These are phyloP conservation scores for Periconia macrospinosa DNA, from an alignment of 2,329 filamentous ascomycete species.

Conservation along the genomic window DNA sequence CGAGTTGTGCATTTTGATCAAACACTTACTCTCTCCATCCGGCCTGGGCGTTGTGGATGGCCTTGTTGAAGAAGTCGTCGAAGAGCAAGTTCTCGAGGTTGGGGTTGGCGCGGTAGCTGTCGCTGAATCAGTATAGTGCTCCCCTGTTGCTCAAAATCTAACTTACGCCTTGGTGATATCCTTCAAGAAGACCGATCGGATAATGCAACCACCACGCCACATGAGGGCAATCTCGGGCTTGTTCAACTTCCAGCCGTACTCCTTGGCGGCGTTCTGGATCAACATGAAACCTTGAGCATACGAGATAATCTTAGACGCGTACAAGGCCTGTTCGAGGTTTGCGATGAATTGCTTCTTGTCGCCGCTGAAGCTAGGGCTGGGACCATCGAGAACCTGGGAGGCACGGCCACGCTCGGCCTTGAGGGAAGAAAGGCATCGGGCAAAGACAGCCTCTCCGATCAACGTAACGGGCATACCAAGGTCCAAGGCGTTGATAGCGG, in stretches of 20 bases:
- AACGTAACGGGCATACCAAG: slow-evolving; percentile 98
- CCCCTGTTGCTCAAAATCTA: not conserved
- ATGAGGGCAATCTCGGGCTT: slow-evolving; percentile 99
- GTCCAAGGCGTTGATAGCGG: slow-evolving; percentile 97
- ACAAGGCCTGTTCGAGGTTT: slow-evolving; percentile 97
- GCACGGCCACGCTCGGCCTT: slow-evolving; percentile 91
- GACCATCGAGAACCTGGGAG: slow-evolving; percentile 76
- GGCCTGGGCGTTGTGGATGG: slow-evolving; percentile 90
- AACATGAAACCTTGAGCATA: slow-evolving; percentile 99
- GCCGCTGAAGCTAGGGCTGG: slow-evolving; percentile 78
- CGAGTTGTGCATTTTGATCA: not conserved
- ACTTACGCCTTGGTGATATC: slow-evolving; percentile 84
- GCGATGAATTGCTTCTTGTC: slow-evolving; percentile 92
- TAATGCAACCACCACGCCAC: slow-evolving; percentile 99
- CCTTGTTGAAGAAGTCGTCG: slow-evolving; percentile 99
- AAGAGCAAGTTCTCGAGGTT: slow-evolving; percentile 98
- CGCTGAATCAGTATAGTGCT: slow-evolving; percentile 8
- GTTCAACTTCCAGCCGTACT: slow-evolving; percentile 99
- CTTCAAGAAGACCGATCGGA: slow-evolving; percentile 99
- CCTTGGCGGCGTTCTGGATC: slow-evolving; percentile 95
- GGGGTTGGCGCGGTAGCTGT: slow-evolving; percentile 80
- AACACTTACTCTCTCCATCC: slow-evolving; percentile 44
- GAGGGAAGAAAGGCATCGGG: slow-evolving; percentile 89
- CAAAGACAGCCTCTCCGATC: slow-evolving; percentile 95
- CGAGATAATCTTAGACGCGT: slow-evolving; percentile 99